Evolutionary conservation across 169 alveolate species (phyloP).

Genomic region (Eimeria nieschulzi): DNA sequence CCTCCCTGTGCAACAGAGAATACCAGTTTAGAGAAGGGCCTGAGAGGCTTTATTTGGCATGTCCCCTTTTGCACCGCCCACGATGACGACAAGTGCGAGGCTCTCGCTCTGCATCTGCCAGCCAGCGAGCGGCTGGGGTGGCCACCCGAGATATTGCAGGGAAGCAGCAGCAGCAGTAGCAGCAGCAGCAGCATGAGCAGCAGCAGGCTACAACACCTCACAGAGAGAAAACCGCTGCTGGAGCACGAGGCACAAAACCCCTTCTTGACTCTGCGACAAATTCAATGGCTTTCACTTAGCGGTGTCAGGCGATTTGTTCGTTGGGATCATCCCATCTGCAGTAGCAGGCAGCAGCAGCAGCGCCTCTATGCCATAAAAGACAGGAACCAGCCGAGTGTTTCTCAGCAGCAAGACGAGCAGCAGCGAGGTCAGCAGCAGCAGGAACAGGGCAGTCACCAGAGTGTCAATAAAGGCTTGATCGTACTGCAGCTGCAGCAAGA

Average conservation of each 20-base stretch:
- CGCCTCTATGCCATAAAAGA: too few relatives aligned
- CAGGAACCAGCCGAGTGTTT: too few relatives aligned
- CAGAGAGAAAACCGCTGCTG: too few relatives aligned
- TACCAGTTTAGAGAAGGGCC: not conserved
- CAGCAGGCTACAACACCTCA: not conserved
- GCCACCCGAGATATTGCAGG: not conserved
- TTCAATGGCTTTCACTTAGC: too few relatives aligned
- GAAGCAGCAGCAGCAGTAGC: conserved; percentile 17
- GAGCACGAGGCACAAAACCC: too few relatives aligned
- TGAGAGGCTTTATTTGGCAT: conserved; percentile 4
- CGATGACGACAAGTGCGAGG: not conserved
- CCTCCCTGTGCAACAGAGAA: not conserved
- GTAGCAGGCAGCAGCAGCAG: too few relatives aligned
- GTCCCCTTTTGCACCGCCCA: conserved; percentile 21
- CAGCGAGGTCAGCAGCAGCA: not conserved
- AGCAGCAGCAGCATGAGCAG: not conserved
- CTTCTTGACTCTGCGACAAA: too few relatives aligned
- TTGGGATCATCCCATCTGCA: too few relatives aligned
- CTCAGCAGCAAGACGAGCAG: not conserved
- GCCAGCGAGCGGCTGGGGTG: conserved; percentile 25
- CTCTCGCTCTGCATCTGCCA: not conserved
- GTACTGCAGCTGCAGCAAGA: not conserved
- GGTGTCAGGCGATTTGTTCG: too few relatives aligned
- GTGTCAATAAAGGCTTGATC: not conserved
- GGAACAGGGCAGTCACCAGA: not conserved